Base-by-base conservation (phyloP, 352 stramenopile species). In the Phytophthora sp. region DNA sequence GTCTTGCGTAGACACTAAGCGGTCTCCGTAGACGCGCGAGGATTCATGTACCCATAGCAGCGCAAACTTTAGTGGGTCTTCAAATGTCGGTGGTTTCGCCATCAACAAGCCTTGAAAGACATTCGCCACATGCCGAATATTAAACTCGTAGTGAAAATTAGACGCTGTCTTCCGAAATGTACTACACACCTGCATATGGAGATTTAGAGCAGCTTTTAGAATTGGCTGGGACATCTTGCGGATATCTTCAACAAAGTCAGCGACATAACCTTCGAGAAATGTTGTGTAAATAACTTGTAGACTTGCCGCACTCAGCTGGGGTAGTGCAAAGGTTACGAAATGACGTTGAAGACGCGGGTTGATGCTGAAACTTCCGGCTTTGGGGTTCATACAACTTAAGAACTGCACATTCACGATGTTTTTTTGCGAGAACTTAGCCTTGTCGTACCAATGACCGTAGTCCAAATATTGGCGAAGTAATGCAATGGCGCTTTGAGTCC, bases 101-200 rank as follows among this genome's bases (percentile, higher is more conserved):
- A 98, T 88, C 7, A 99, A 66, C 23, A 99, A 56, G 6, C 95
- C 96, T 71, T 99, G 95, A 53, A 99, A 98, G 4, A 99, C 91
- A 57, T 97, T 98, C 7, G 84, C 89, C 3, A 99, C 73, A 68
- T 99, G 92, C 7, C 96, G 88, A 52, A 99, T 98, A 70, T 98
- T 98, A 70, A 99, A 99, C 53, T 99, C 94, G 66, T 99, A 99
- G 71, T 99, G 96, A 58, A 99, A 99, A 47, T 99, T 98, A 5
- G 85, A 80, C 0, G 96, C 96, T 0, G 94, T 98, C 71, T 98
- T 98, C 9, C 91, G 77, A 67, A 99, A 96, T 2, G 82, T 87
- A 8, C 69, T 59, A 1, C 76, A 73, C 1, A 98, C 76, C 50
- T 96, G 82, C 1, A 79, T 63, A 53, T 99, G 96, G 13, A 99